phyloP scores from a whole-genome alignment of 2,329 filamentous ascomycete species.

The Orbilia oligospora region DNA sequence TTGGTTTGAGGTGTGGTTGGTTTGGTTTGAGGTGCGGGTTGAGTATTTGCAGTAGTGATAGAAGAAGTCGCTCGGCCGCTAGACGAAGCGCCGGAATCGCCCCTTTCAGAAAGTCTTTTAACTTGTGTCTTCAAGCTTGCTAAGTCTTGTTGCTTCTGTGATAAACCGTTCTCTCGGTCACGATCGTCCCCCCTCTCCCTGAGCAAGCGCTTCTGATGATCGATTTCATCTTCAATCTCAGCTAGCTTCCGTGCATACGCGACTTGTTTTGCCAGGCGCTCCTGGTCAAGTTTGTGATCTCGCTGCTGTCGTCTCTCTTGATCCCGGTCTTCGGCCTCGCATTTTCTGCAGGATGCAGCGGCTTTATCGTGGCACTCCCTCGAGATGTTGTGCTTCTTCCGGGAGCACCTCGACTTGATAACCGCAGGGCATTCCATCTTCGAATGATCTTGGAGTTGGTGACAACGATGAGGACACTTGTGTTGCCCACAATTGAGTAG shows the following conservation, averaged over 20 bases:
- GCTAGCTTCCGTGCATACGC: constrained; percentile 70
- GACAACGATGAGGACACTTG: constrained; percentile 74
- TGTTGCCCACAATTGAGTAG: constrained; percentile 74
- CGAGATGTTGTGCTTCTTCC: constrained; percentile 70
- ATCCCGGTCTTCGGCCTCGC: constrained; percentile 71
- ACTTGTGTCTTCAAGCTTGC: constrained; percentile 66
- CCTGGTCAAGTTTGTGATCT: constrained; percentile 71
- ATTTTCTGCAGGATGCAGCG: constrained; percentile 70
- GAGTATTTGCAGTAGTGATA: constrained; percentile 36
- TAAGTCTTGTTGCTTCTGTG: constrained; percentile 70
- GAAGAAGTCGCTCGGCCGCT: constrained; percentile 23
- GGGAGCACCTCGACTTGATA: constrained; percentile 70
- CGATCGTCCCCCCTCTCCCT: constrained; percentile 69
- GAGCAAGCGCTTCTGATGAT: constrained; percentile 68
- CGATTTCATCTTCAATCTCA: constrained; percentile 72
- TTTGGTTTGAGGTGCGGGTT: constrained; percentile 28
- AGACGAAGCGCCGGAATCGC: constrained; percentile 34
- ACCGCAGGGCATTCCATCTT: constrained; percentile 70
- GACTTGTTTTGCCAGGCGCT: constrained; percentile 69
- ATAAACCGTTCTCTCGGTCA: constrained; percentile 68
- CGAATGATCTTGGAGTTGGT: constrained; percentile 74
- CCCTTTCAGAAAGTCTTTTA: constrained; percentile 40
- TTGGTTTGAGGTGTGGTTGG: constrained; percentile 33
- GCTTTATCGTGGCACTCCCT: constrained; percentile 69
- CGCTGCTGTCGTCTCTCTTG: constrained; percentile 68